Percentiles rank a stretch among this genome's conserved stretches.
These are phyloP conservation scores for Lecanicillium sp. DNA, from an alignment of 2,329 filamentous ascomycete species.

Conservation along the genomic window DNA sequence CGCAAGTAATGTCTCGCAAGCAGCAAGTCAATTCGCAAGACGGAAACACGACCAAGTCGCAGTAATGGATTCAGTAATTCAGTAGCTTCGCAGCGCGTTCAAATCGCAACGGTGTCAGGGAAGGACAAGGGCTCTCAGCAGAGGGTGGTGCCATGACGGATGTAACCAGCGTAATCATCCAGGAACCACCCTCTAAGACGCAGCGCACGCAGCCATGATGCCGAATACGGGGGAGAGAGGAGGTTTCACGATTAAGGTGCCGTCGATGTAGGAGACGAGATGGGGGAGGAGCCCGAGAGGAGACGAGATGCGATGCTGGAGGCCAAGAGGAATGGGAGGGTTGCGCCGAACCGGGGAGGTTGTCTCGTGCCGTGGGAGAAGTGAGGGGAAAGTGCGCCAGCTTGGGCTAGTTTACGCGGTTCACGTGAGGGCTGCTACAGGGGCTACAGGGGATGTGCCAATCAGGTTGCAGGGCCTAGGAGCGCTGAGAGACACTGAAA, in stretches of 20 bases:
- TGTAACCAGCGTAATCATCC: constrained; percentile 22
- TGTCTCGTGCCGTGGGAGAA: constrained; percentile 3
- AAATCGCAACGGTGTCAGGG: constrained; percentile 15
- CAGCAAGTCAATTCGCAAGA: too few relatives aligned
- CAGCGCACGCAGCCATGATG: constrained; percentile 31
- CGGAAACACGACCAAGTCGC: too few relatives aligned
- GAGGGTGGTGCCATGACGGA: constrained; percentile 51
- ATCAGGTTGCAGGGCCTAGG: too few relatives aligned
- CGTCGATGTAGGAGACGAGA: background rate
- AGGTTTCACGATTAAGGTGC: background rate
- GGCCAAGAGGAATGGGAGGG: background rate
- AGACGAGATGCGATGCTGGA: background rate
- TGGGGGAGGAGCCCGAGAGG: background rate
- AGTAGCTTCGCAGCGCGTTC: background rate
- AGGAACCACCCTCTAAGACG: constrained; percentile 47
- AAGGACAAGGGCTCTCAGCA: constrained; percentile 25
- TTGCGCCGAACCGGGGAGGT: background rate
- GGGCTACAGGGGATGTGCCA: too few relatives aligned
- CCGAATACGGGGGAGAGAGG: background rate
- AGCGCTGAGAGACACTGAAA: too few relatives aligned
- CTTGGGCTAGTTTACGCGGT: too few relatives aligned
- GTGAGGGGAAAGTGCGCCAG: constrained; percentile 4
- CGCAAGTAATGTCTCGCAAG: background rate
- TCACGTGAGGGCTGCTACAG: too few relatives aligned
- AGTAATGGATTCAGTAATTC: background rate